phyloP scores from a whole-genome alignment of 805 yeast species.

The Starmerella bombicola region DNA sequence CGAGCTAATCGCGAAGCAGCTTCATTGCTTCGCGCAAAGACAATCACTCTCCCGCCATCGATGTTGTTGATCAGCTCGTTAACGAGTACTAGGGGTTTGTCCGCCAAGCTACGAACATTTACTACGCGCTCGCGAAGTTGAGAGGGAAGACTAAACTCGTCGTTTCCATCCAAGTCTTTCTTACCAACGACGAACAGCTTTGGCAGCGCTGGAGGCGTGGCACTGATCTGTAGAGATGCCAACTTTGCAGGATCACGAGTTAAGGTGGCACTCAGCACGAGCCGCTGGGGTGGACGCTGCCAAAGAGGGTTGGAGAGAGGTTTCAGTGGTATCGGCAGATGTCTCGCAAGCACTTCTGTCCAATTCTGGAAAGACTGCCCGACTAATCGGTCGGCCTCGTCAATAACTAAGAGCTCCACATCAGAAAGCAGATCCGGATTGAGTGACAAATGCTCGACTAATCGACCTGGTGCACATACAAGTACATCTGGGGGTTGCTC shows the following conservation, averaged over 20 bases:
- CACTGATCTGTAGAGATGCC: conserved; percentile 48
- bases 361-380: conserved; percentile 91
- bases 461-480: conserved; percentile 69
- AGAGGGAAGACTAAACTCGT: conserved; percentile 31
- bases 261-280: conserved; percentile 84
- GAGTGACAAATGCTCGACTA: conserved; percentile 44
- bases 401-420: conserved; percentile 60
- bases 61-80: conserved; percentile 35
- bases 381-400: conserved; percentile 91
- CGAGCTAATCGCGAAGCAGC: conserved; percentile 68
- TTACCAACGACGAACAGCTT: conserved; percentile 60
- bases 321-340: conserved; percentile 11
- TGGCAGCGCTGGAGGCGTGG: conserved; percentile 37
- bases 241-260: conserved; percentile 87
- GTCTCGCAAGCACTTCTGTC: conserved; percentile 40
- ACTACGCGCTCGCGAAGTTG: conserved; percentile 30
- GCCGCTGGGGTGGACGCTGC: conserved; percentile 41
- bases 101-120: conserved; percentile 23
- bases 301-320: conserved; percentile 15
- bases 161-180: conserved; percentile 25
- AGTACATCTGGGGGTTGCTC: conserved; percentile 28
- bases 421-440: conserved; percentile 43
- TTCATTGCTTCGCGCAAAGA: conserved; percentile 74
- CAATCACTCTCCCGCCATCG: conserved; percentile 27
- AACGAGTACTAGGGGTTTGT: conserved; percentile 65